Evolutionary conservation across 805 yeast genomes (phyloP).

Genomic region (Yarrowia sp.): DNA sequence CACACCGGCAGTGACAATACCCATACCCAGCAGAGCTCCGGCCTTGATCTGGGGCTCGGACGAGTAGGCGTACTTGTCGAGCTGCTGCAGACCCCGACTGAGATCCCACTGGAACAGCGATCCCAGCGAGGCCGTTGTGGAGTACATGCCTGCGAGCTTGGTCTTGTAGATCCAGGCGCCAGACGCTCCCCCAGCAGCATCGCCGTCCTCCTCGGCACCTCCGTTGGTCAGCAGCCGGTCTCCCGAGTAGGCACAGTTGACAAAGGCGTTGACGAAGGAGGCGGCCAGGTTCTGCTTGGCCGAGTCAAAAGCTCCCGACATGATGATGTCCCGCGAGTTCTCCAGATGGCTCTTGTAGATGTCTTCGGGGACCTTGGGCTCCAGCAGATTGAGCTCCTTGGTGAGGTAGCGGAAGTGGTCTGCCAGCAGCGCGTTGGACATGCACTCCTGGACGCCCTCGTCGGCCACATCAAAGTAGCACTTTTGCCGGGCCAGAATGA

Average conservation of each 20-base stretch:
- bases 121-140: conserved; percentile 92
- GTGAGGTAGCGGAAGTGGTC: conserved; percentile 82
- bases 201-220: conserved; percentile 55
- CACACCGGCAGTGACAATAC: conserved; percentile 88
- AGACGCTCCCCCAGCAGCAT: conserved; percentile 56
- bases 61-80: conserved; percentile 88
- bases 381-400: conserved; percentile 84
- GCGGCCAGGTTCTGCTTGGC: conserved; percentile 95
- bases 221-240: conserved; percentile 77
- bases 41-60: conserved; percentile 88
- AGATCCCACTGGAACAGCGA: conserved; percentile 90
- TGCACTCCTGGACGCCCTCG: conserved; percentile 77
- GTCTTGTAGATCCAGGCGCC: conserved; percentile 89
- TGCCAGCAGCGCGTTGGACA: conserved; percentile 77
- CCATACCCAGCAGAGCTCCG: conserved; percentile 96
- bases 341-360: conserved; percentile 91
- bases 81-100: conserved; percentile 83
- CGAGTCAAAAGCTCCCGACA: conserved; percentile 68
- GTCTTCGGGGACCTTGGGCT: conserved; percentile 94
- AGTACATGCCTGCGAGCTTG: conserved; percentile 87
- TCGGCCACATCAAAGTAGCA: conserved; percentile 67
- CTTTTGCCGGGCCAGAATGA: conserved; percentile 85
- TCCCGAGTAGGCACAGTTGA: conserved; percentile 88
- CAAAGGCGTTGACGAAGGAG: conserved; percentile 89
- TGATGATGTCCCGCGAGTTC: conserved; percentile 64